Evolutionary conservation across 371 early-diverging fungal genomes (phyloP), one percentile per base, ranked within the genome.

Genomic region (Apophysomyces sp.): DNA sequence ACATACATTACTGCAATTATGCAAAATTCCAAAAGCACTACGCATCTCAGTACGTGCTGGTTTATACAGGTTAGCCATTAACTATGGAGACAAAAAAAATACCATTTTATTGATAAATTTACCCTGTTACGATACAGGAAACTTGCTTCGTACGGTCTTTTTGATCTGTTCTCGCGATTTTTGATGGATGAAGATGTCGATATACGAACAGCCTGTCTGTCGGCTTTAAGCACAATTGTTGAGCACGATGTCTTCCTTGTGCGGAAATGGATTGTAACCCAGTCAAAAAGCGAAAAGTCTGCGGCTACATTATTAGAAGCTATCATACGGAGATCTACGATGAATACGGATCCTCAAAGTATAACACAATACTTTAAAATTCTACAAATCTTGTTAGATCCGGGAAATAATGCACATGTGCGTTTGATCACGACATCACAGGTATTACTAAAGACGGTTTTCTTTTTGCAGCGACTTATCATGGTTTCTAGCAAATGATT

Each of bases 211-310:
- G 84, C 86, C 11, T 84, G 85, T 31, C 71, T 88, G 13, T 88
- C 92, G n/a, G 84, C 94, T 26, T 70, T 95, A 49, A 63, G 81
- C 13, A 74, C 85, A 0, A 82, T 94, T 1, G 76, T 94, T 49
- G 93, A 94, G 39, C 86, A 90, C 54, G 93, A 94, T 57, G 86
- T 92, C 5, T 74, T 82, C 12, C 67, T 92, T 8, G 84, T 95
- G 1, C 81, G 97, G 16, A 79, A 85, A 1, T 81, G 86, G 49
- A 85, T 88, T 29, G 58, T 92, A 6, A 84, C 78, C 18, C 93
- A 94, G 62, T 63, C 74, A 2, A 71, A 65, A 29, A 71, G 77
- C 12, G 73, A 77, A 74, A 79, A 63, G 52, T 62, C 36, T 12
- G n/a, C 58, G 12, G 55, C 59, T 30, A 44, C 49, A 2, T 72